Conservation (phyloP, 2,329 filamentous ascomycete genomes). For the Myriangium duriaei region DNA sequence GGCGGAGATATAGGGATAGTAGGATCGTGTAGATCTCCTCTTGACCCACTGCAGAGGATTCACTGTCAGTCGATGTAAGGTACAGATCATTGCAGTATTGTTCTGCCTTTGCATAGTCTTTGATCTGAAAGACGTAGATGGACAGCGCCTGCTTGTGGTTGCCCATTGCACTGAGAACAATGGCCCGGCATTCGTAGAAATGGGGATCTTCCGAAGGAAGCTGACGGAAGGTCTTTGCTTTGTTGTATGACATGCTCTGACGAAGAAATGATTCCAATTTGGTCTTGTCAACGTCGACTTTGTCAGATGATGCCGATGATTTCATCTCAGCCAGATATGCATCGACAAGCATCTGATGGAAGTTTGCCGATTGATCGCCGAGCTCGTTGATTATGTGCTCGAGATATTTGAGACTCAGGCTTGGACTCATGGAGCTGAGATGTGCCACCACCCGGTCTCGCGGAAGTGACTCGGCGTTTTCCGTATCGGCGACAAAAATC, state of each 20-base stretch:
- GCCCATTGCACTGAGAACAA: slow-evolving; percentile 88
- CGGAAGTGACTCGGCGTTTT: slow-evolving; percentile 85
- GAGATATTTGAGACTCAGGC: slow-evolving; percentile 68
- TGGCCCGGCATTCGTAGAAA: slow-evolving; percentile 81
- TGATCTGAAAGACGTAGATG: slow-evolving; percentile 91
- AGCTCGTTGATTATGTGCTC: slow-evolving; percentile 86
- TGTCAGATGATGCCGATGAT: slow-evolving; percentile 9
- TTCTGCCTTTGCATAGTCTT: slow-evolving; percentile 80
- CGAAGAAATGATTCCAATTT: slow-evolving; percentile 64
- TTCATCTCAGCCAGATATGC: slow-evolving; percentile 50
- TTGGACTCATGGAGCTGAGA: slow-evolving; percentile 53
- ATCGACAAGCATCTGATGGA: slow-evolving; percentile 74
- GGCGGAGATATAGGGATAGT: slow-evolving; percentile 76
- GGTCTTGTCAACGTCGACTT: slow-evolving; percentile 22
- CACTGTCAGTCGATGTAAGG: slow-evolving; percentile 30
- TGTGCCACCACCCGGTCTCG: slow-evolving; percentile 64
- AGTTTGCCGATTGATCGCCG: slow-evolving; percentile 69
- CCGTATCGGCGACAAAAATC: slow-evolving; percentile 81
- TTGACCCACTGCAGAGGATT: slow-evolving; percentile 11
- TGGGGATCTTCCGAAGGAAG: slow-evolving; percentile 69
- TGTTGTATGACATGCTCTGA: slow-evolving; percentile 66
- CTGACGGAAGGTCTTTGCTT: slow-evolving; percentile 50
- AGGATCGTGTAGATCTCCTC: slow-evolving; percentile 81
- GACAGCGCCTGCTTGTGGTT: slow-evolving; percentile 91
- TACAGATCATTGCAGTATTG: slow-evolving; percentile 93